These are phyloP conservation scores for Ramularia collo-cygni DNA, from an alignment of 2,329 filamentous ascomycete species.

Conservation along the genomic window DNA sequence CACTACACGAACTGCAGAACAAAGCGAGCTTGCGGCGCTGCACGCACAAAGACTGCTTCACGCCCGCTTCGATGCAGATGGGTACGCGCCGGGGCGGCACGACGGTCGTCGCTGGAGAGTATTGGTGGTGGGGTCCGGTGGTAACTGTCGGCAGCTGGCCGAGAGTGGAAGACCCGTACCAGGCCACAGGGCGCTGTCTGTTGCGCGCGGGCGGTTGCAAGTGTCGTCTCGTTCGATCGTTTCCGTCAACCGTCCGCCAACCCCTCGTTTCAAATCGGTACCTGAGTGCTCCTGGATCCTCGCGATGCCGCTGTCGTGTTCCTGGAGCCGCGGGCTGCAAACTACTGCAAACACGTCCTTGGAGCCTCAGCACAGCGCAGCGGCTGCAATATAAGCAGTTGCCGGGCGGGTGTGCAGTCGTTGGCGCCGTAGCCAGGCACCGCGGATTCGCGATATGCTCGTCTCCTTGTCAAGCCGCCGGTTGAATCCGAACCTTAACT, in stretches of 20 bases:
- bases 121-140: not conserved
- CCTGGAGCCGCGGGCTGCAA: no score
- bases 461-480: no score
- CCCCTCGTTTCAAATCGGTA: no score
- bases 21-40: constrained; percentile 18
- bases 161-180: not conserved
- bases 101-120: not conserved
- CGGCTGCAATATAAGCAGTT: no score
- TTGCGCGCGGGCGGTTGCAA: constrained; percentile 1
- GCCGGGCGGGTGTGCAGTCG: no score
- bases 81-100: constrained; percentile 5
- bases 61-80: constrained; percentile 6
- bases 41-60: constrained; percentile 12
- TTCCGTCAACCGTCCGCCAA: no score
- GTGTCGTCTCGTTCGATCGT: not conserved
- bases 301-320: not conserved
- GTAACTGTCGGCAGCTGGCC: not conserved
- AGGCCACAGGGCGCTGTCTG: constrained; percentile 4
- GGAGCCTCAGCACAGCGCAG: no score
- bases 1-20: constrained; percentile 19
- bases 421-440: no score
- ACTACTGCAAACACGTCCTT: no score
- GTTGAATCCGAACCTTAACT: no score
- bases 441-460: no score
- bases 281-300: no score